Evolutionary conservation across 1,284 basidiomycete species (phyloP), one percentile per base, ranked within the genome.

Genomic region (Salmacisia buchloeana): DNA sequence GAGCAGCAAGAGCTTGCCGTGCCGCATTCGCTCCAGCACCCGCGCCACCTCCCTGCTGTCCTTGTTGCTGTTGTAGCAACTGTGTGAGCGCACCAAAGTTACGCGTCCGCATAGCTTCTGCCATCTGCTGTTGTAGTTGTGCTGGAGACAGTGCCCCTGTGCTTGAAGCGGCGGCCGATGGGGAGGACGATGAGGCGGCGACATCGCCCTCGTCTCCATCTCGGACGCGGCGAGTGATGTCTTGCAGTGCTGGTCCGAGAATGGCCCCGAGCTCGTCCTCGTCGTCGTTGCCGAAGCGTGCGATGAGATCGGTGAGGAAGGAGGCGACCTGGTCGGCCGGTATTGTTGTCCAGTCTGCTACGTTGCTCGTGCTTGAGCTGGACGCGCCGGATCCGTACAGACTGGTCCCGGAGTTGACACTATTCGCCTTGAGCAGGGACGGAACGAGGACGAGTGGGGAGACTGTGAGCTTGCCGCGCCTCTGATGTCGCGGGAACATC

Each of bases 401-500:
- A 5, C 27, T 31, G 49, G 29, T 54, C 18, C 49, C 35, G 63
- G 12, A 15, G 35, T 35, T 31, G 41, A 46, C 31, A 25, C 34
- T 23, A 25, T 21, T 23, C 29, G 69, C 66, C 15, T 67, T 62
- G 12, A 70, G 63, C 9, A 74, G 59, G 59, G 72, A 71, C n/a
- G 73, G 62, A 6, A 84, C 87, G 34, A 80, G 90, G 87, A 85
- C 85, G 64, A 79, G 67, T 0, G 93, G 91, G 12, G 74, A 72
- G 3, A 78, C 57, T 0, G 65, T 60, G 4, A 57, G 56, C n/a
- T 66, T 67, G 9, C 62, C 36, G 31, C 27, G 33, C 36, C 38
- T 58, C 34, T 6, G n/a, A 23, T 58, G 21, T 38, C 72, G 75
- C 56, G 92, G 90, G 71, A 99, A 97, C 89, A 97, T 94, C 49